phyloP scores from a whole-genome alignment of 1,284 basidiomycete species.

The Puccinia horiana region DNA sequence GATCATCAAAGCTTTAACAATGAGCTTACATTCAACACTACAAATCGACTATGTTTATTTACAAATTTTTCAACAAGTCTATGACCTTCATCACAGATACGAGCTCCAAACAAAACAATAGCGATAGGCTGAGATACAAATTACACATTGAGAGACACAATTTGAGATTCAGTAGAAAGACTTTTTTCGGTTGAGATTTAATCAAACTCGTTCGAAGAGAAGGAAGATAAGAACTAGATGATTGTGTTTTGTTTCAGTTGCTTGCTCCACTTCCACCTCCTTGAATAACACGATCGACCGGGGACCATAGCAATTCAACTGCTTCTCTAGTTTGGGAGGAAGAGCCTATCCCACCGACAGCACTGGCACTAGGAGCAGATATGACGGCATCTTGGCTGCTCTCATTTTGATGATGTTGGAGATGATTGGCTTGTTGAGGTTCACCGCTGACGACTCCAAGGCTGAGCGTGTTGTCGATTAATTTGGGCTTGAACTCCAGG shows the following conservation, averaged over 20 bases:
- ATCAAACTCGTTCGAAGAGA: not conserved
- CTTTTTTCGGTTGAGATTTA: not conserved
- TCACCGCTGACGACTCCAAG: not conserved
- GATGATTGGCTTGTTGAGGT: not conserved
- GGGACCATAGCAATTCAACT: constrained; percentile 2
- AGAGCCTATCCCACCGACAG: not conserved
- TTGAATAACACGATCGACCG: not conserved
- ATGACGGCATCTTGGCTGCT: constrained; percentile 1
- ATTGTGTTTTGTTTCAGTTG: not conserved
- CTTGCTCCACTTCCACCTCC: constrained; percentile 1
- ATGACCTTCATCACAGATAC: not conserved
- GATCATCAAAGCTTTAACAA: too few species aligned
- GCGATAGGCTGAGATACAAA: not conserved
- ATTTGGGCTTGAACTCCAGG: constrained; percentile 29
- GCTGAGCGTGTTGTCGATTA: not conserved
- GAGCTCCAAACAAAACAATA: not conserved
- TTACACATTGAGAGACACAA: not conserved
- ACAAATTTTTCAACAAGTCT: not conserved
- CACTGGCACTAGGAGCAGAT: not conserved
- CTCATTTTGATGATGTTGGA: constrained; percentile 14
- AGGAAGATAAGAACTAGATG: not conserved
- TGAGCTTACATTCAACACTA: too few species aligned
- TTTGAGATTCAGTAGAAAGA: not conserved
- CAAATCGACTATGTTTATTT: not conserved
- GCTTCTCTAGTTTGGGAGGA: constrained; percentile 3